Evolutionary conservation across 1,284 basidiomycete species (phyloP), one percentile per base, ranked within the genome.

Genomic region (Dichomitus squalens): DNA sequence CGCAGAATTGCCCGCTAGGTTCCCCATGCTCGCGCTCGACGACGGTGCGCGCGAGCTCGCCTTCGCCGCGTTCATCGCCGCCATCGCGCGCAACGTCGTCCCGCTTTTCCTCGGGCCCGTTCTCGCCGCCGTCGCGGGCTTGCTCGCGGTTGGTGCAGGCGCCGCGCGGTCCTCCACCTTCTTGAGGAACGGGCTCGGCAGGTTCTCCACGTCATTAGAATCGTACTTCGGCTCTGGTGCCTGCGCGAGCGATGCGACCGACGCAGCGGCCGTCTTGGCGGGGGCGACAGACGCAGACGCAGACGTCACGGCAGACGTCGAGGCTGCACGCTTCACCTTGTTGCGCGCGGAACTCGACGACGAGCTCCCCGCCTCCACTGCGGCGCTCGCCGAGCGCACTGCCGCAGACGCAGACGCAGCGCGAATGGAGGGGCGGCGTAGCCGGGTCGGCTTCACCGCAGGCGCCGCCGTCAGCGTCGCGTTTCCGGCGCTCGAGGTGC

Each of bases 161-260:
- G 65, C 64, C 16, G 56, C 61, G 4, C 68, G 71, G 20, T 74
- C 75, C 23, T 85, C 84, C 0, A 68, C 68, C 18, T 81, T 78
- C 71, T 88, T 88, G 40, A 94, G 67, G 73, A 93, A 94, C 1
- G 92, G 92, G 63, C 88, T 90, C 0, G 92, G 92, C 0, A 93
- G 78, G 70, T 92, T 93, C 71, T 92, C 91, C 67, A 92, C 90
- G 68, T 93, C 89, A 1, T 78, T 77, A 6, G 87, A 65, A 70
- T 92, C 84, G 64, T 90, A 92, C 51, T 80, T 75, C 3, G 61
- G 61, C 36, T 52, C 53, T 33, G 61, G 63, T 34, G 60, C 60
- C 39, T 60, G 57, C 4, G 57, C 57, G 27, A 64, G 44, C 12
- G 62, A 55, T 4, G 62, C 43, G 4, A 58, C 52, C n/a, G 54